A percentile compares a stretch with the other conserved stretches of the same genome.
Evolutionary conservation across 1,139 yeast genomes (phyloP).

Genomic region (Diutina neorugosa): DNA sequence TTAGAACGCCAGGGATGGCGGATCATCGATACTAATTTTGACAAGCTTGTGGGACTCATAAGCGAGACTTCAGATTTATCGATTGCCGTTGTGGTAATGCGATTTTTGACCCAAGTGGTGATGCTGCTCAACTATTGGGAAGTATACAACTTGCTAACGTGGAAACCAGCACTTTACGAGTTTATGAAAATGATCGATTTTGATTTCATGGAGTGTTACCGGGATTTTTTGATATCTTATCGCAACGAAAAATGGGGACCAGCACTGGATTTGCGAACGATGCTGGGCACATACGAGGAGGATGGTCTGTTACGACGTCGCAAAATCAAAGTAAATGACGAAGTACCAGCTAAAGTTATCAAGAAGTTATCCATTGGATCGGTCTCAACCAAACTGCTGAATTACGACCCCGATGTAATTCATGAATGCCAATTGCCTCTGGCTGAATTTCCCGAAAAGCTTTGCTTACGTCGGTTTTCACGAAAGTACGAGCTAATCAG

Average conservation of each 20-base stretch:
- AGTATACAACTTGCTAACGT: constrained; percentile 26
- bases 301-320: constrained; percentile 6
- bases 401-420: constrained; percentile 37
- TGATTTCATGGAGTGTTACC: constrained; percentile 29
- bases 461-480: constrained; percentile 76
- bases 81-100: constrained; percentile 22
- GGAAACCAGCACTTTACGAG: constrained; percentile 35
- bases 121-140: constrained; percentile 37
- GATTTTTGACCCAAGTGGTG: constrained; percentile 27
- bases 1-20: constrained; percentile 21
- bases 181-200: constrained; percentile 27
- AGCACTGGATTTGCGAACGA: not conserved
- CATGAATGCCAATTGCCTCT: constrained; percentile 39
- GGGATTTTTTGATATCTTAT: constrained; percentile 24
- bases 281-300: not conserved
- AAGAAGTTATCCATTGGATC: constrained; percentile 10
- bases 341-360: constrained; percentile 18
- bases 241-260: constrained; percentile 8
- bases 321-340: constrained; percentile 18
- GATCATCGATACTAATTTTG: constrained; percentile 29
- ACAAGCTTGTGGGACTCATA: constrained; percentile 23
- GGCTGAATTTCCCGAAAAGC: constrained; percentile 37
- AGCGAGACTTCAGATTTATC: constrained; percentile 20
- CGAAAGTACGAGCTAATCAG: constrained; percentile 90
- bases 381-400: constrained; percentile 26